Conservation (phyloP, 1,284 basidiomycete genomes). For the Irpex sp. region DNA sequence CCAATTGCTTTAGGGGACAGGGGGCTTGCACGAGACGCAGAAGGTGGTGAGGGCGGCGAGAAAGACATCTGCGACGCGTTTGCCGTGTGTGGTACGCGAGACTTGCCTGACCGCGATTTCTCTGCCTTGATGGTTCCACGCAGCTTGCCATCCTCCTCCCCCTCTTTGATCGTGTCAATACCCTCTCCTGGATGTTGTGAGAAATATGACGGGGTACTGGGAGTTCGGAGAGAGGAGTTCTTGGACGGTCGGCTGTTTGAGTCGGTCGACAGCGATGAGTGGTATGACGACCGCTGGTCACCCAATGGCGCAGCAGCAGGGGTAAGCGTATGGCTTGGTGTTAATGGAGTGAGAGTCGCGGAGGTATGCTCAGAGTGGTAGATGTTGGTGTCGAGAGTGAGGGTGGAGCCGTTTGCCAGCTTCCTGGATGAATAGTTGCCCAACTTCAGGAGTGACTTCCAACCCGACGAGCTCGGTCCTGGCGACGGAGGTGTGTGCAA, state of each 20-base stretch:
- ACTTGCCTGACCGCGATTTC: slow-evolving; percentile 44
- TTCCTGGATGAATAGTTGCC: slow-evolving; percentile 57
- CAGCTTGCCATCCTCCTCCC: slow-evolving; percentile 35
- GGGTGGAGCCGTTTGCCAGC: slow-evolving; percentile 38
- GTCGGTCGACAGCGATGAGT: slow-evolving; percentile 77
- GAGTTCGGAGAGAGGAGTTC: slow-evolving; percentile 29
- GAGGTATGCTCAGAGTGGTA: slow-evolving; percentile 39
- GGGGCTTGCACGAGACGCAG: slow-evolving; percentile 46
- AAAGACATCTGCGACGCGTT: slow-evolving; percentile 46
- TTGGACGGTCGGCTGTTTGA: slow-evolving; percentile 53
- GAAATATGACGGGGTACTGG: slow-evolving; percentile 38
- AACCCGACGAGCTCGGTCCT: slow-evolving; percentile 37
- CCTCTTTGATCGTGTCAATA: slow-evolving; percentile 15
- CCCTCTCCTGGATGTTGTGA: slow-evolving; percentile 26
- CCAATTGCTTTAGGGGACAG: slow-evolving; percentile 73
- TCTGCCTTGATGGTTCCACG: slow-evolving; percentile 29
- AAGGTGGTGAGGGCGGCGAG: slow-evolving; percentile 38
- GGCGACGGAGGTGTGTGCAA: slow-evolving; percentile 14
- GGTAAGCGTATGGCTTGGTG: slow-evolving; percentile 56
- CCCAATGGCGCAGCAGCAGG: slow-evolving; percentile 53
- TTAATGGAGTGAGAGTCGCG: slow-evolving; percentile 44
- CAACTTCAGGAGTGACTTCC: slow-evolving; percentile 74
- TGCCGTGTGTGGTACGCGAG: slow-evolving; percentile 38
- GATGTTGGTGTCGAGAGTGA: slow-evolving; percentile 47
- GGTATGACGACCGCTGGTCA: slow-evolving; percentile 75